These are phyloP conservation scores for Fusarium sarcochroum DNA, from an alignment of 2,329 filamentous ascomycete species.

Conservation along the genomic window DNA sequence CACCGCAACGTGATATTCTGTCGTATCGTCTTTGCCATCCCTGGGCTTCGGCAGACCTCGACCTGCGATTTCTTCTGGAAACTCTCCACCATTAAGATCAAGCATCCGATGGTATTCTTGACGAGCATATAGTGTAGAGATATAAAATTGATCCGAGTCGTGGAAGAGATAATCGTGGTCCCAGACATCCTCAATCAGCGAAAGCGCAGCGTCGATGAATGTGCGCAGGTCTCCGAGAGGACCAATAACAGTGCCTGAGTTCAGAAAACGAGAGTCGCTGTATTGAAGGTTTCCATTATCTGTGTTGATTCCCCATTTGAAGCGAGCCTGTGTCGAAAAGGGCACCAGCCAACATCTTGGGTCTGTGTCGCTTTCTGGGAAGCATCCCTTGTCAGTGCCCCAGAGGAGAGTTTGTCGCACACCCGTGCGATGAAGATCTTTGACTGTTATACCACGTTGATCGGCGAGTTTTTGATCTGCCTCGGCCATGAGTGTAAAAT, in stretches of 20 bases:
- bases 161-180: conserved; percentile 21
- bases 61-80: conserved; percentile 26
- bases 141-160: conserved; percentile 44
- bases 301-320: conserved; percentile 38
- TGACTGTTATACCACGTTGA: conserved; percentile 32
- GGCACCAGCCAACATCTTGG: conserved; percentile 43
- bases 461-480: conserved; percentile 41
- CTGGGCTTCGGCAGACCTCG: conserved; percentile 31
- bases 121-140: conserved; percentile 38
- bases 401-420: conserved; percentile 43
- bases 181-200: conserved; percentile 21
- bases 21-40: conserved; percentile 17
- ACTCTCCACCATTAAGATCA: conserved; percentile 25
- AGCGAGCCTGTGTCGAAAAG: conserved; percentile 29
- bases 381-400: conserved; percentile 44
- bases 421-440: conserved; percentile 31
- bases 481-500: conserved; percentile 30
- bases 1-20: conserved; percentile 36
- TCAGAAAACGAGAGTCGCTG: conserved; percentile 36
- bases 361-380: conserved; percentile 16
- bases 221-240: conserved; percentile 39
- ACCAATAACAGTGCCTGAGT: conserved; percentile 44
- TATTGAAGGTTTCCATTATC: conserved; percentile 22
- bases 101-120: conserved; percentile 43
- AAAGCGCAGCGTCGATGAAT: conserved; percentile 37